Evolutionary conservation across 1,139 yeast genomes (phyloP), one percentile per base, ranked within the genome.

Genomic region (Diutina ranongensis): DNA sequence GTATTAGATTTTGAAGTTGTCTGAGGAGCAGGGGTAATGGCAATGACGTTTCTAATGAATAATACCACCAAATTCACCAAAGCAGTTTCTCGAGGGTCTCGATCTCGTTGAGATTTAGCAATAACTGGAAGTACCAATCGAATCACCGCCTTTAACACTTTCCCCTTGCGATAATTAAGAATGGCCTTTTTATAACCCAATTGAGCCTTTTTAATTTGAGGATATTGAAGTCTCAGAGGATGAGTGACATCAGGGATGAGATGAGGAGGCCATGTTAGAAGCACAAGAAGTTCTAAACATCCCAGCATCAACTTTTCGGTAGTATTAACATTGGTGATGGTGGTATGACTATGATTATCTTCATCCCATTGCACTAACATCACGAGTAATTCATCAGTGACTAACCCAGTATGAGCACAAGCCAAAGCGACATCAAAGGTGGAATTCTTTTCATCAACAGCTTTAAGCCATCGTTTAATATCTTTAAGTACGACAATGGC

Each of bases 401-500:
- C 81, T 27, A 92, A 67, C 1, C 84, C 84, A 9, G 84, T 78
- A 46, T 86, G 94, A 4, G 89, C 85, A 53, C 94, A 83, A 0
- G 96, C 95, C 45, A 85, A 68, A 0, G 96, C 95, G 16, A 89
- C 96, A 52, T 83, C 88, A 69, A 78, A 82, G 25, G 79, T 70
- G 46, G 74, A 71, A 49, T 76, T 73, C 40, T 71, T 69, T 49
- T 86, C 94, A 59, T 92, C 98, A 45, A 86, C 92, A 1, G 83
- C 72, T 52, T 78, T 78, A 47, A 92, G 74, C 96, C 97, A 89
- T 53, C 84, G 71, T 58, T 86, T 87, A 50, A 92, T 63, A 63
- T 92, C 98, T 54, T 85, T 83, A 34, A 92, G 65, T 61, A 97
- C 87, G 1, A 89, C 89, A 49, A 85, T 64, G 1, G 97, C 96